Evolutionary conservation across 306 rosid species (phyloP).

Genomic region (Trifolium repens): DNA sequence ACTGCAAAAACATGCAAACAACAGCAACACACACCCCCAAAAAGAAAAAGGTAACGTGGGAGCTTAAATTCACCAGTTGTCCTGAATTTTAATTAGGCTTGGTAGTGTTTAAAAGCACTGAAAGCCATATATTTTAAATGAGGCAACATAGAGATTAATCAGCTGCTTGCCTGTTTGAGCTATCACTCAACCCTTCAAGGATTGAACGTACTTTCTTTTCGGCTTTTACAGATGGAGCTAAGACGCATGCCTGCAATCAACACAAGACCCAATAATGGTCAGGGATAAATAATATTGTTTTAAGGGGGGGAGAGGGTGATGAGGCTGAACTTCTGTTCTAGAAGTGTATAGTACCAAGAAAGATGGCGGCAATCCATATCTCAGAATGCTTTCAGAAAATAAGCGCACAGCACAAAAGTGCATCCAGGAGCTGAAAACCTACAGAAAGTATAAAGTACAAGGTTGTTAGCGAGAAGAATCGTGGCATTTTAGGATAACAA

Average conservation of each 20-base stretch:
- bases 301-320: background rate
- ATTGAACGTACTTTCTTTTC: constrained; percentile 91
- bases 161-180: constrained; percentile 75
- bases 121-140: background rate
- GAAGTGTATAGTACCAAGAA: constrained; percentile 70
- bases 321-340: constrained; percentile 29
- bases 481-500: constrained; percentile 21
- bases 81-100: constrained; percentile 1
- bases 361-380: constrained; percentile 93
- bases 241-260: constrained; percentile 77
- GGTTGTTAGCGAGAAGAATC: constrained; percentile 24
- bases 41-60: background rate
- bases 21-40: no score
- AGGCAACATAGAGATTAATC: constrained; percentile 22
- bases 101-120: constrained; percentile 29
- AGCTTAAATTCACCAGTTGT: constrained; percentile 11
- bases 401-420: constrained; percentile 85
- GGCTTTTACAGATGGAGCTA: constrained; percentile 73
- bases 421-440: constrained; percentile 99
- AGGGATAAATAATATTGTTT: constrained; percentile 27
- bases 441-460: constrained; percentile 37
- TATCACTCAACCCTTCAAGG: constrained; percentile 79
- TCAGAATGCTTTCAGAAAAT: constrained; percentile 88
- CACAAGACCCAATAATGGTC: constrained; percentile 23
- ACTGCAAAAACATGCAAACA: background rate